Base-by-base conservation (phyloP, 2,329 filamentous ascomycete genomes). In the Hymenoscyphus salicellus region DNA sequence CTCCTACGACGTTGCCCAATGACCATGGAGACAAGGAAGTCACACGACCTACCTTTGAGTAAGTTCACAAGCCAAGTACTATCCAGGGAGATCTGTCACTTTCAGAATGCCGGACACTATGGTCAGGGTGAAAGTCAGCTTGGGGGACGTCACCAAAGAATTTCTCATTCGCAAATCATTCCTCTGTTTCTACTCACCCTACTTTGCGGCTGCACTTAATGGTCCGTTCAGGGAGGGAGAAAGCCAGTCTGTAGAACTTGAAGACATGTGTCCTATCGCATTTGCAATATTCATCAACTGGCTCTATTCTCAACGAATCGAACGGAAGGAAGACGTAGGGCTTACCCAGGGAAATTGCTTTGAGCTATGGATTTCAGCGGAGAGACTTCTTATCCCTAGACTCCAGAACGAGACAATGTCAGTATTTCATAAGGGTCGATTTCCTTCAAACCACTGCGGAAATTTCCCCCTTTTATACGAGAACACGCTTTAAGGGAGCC, bases 141-240 rank as follows among this genome's bases (percentile, higher is more conserved):
- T 17, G 17, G 30, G 30, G 10, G 43, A 52, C 33, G 38, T 26
- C 28, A 30, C 28, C 28, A 17, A n/a, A 7, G 16, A n/a, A 30
- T 30, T 30, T 6, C 28, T 30, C 3, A 6, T 30, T 6, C 28
- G 6, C 28, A 30, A 30, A 6, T 16, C 36, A 17, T 60, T 60
- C 30, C 36, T 60, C 14, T 60, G 58, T 23, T 60, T 60, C 26
- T 60, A 60, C 36, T 60, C 58, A 1, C 33, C 23, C 10, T 49
- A 60, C 30, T 60, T 60, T 16, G 49, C 11, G 2, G 58, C 58
- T 17, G 58, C 58, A 20, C n/a, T 60, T 20, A 49, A 60, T 20
- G 23, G 38, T 28, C 14, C 33, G 28, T 46, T 60, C 26, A 5
- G 26, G 17, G 58, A 60, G 20, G 58, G 58, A 17, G 5, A 28